Conservation (phyloP, 179 eudicot genomes). For the Heliamphora pulchella region DNA sequence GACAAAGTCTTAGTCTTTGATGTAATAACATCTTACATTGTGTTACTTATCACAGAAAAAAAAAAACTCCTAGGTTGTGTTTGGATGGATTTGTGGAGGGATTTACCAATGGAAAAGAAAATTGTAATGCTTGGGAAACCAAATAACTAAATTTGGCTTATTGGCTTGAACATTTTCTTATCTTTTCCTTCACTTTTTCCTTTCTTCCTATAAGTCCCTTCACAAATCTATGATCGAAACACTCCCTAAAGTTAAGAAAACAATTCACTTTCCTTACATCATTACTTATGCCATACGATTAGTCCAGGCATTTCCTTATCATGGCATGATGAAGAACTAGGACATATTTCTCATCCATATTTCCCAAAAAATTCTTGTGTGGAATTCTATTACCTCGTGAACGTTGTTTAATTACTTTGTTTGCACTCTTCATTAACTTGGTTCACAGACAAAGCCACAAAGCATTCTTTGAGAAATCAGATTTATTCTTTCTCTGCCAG, state of each 20-base stretch:
- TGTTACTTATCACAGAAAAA: no score
- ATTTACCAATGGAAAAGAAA: no score
- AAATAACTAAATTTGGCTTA: no score
- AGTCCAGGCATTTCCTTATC: background rate
- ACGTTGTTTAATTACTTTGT: conserved; percentile 7
- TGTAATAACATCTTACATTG: background rate
- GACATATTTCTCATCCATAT: background rate
- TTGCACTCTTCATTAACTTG: conserved; percentile 10
- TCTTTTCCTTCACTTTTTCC: no score
- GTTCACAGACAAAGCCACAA: conserved; percentile 54
- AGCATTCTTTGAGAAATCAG: conserved; percentile 59
- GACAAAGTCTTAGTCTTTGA: background rate
- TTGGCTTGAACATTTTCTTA: no score
- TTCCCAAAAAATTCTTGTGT: background rate
- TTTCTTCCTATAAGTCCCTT: no score
- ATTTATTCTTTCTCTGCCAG: conserved; percentile 45
- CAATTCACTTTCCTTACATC: conserved; percentile 2
- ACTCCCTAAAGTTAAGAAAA: no score
- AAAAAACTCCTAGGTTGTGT: no score
- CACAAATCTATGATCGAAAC: no score
- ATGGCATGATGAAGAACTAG: conserved; percentile 7
- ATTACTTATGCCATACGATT: background rate
- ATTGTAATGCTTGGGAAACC: no score
- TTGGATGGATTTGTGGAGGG: no score
- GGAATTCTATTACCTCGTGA: conserved; percentile 1